These are phyloP conservation scores for Phaeomoniella chlamydospora DNA, from an alignment of 2,329 filamentous ascomycete genomes.

Conservation along the genomic window DNA sequence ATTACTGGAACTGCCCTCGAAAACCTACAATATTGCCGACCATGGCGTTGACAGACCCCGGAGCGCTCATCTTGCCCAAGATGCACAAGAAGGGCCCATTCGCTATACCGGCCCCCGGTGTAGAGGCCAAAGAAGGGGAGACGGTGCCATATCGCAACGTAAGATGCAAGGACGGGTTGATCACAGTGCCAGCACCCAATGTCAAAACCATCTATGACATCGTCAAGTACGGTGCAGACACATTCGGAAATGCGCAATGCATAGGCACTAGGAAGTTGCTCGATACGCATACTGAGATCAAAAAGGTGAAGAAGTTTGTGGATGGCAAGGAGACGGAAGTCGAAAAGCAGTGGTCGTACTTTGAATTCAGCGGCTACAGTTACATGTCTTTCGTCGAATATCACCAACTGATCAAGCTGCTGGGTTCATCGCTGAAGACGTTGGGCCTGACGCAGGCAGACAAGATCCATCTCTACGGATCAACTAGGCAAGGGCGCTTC, in stretches of 20 bases:
- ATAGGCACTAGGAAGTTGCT: constrained; percentile 61
- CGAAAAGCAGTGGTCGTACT: constrained; percentile 85
- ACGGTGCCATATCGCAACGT: constrained; percentile 68
- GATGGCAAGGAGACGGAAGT: constrained; percentile 48
- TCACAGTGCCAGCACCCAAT: constrained; percentile 50
- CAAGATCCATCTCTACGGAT: constrained; percentile 67
- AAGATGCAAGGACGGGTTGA: constrained; percentile 55
- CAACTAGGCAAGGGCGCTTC: too few species aligned
- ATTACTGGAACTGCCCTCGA: too few species aligned
- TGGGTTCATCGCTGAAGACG: constrained; percentile 60
- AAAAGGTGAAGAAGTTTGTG: constrained; percentile 78
- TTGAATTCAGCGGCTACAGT: constrained; percentile 64
- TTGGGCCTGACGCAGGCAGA: constrained; percentile 55
- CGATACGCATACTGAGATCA: constrained; percentile 66
- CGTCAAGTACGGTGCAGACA: constrained; percentile 51
- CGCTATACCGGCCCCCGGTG: constrained; percentile 57
- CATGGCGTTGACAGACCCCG: constrained; percentile 20
- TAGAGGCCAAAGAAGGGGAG: constrained; percentile 59
- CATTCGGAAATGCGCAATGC: constrained; percentile 48
- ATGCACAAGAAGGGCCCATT: constrained; percentile 58
- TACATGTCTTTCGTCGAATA: constrained; percentile 73
- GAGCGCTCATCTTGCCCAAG: constrained; percentile 26
- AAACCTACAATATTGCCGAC: too few species aligned
- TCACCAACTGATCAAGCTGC: constrained; percentile 50
- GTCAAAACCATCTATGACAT: constrained; percentile 69